Evolutionary conservation across 768 basidiomycete species (phyloP), one percentile per base, ranked within the genome.

Genomic region (Neoboletus brunneissimus): DNA sequence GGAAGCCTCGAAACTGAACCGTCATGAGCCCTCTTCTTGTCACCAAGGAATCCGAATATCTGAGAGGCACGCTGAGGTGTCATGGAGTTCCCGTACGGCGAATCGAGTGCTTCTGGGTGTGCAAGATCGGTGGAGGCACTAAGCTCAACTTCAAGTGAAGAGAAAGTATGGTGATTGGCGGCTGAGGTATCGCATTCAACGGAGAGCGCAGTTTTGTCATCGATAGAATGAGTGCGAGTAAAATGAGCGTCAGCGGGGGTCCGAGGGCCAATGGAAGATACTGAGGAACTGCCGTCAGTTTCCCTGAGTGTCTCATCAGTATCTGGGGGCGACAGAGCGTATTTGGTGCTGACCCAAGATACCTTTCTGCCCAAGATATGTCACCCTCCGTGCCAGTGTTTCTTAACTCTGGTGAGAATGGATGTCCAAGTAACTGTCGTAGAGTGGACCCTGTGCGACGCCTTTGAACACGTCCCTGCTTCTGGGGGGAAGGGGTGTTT

Each of bases 301-400:
- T 82, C 81, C 12, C 81, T 84, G 56, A 40, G 44, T 45, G 22
- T 18, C 31, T 40, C 11, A 37, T 71, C 34, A 69, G 59, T 20
- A 34, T 42, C 22, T 46, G 34, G 25, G n/a, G n/a, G 25, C 10
- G 32, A 38, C 37, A 41, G 16, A 37, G 44, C 15, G 8, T 13
- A 40, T 35, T 29, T 27, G 15, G 7, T 0, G 64, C 83, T 55
- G 61, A 90, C 89, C 78, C 81, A 51, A 91, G 75, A 69, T 82
- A 85, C 42, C 81, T 79, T 73, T 92, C 89, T 13, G 89, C 89
- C 89, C 89, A 92, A 2, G 89, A 91, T 52, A 92, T 89, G 61
- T 91, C 89, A 8, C 88, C 84, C 67, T 89, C 87, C 1, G 65
- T 72, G 59, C 76, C 76, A n/a, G 70, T 65, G 53, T 76, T 72